These are phyloP conservation scores for Tulasnella sp. DNA, from an alignment of 768 basidiomycete genomes.

Conservation along the genomic window DNA sequence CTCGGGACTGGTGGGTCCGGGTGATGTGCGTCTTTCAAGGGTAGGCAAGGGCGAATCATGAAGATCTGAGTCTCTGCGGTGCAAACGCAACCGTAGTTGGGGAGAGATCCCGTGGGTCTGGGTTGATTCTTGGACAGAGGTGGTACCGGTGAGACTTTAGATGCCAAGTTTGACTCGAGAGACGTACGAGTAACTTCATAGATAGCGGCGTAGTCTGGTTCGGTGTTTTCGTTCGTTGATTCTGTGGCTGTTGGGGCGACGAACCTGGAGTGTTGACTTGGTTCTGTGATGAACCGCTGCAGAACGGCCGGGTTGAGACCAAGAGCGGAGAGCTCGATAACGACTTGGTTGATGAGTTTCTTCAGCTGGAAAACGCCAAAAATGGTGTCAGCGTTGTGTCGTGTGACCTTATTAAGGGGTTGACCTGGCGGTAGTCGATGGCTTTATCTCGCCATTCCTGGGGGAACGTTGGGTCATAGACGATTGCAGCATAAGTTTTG, in stretches of 20 bases:
- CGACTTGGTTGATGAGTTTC: conserved; percentile 80
- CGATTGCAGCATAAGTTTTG: conserved; percentile 46
- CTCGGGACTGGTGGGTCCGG: not conserved
- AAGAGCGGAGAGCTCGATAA: conserved; percentile 71
- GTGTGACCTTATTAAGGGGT: conserved; percentile 7
- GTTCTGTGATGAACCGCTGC: conserved; percentile 42
- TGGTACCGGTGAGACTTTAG: not conserved
- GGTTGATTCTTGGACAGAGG: not conserved
- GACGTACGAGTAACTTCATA: conserved; percentile 26
- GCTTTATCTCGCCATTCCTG: conserved; percentile 76
- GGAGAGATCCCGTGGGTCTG: not conserved
- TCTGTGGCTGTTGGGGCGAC: not conserved
- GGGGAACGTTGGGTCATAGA: conserved; percentile 58
- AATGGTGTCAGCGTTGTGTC: not conserved
- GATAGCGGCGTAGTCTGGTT: not conserved
- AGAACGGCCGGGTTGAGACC: conserved; percentile 57
- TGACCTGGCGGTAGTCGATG: conserved; percentile 81
- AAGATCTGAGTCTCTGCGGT: not conserved
- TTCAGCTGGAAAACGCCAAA: conserved; percentile 63
- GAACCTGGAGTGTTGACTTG: not conserved
- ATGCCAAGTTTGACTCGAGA: not conserved
- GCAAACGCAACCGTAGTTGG: not conserved
- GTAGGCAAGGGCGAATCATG: not conserved
- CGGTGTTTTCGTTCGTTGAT: not conserved
- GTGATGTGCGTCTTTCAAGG: not conserved